These are phyloP conservation scores for Hanseniaspora vineae DNA, from an alignment of 805 yeast genomes.

Conservation along the genomic window DNA sequence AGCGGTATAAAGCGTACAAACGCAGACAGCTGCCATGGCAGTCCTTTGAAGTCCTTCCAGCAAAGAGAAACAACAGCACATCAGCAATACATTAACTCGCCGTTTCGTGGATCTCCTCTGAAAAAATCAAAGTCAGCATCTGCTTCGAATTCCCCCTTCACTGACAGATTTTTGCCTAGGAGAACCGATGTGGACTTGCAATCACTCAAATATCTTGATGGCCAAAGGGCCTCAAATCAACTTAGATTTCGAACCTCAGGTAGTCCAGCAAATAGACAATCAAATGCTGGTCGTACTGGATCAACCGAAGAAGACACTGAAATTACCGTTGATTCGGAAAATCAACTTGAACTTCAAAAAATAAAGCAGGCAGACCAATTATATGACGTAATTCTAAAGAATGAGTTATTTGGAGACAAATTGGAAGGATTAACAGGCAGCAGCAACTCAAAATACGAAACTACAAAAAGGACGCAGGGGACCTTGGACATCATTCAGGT, in stretches of 20 bases:
- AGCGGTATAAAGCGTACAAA: too few relatives aligned
- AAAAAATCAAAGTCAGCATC: neutral
- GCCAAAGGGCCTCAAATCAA: conserved; percentile 16
- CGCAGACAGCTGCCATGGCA: conserved; percentile 4
- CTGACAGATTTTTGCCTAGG: conserved; percentile 81
- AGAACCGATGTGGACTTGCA: conserved; percentile 78
- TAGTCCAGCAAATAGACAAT: too few relatives aligned
- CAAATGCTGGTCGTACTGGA: conserved; percentile 2
- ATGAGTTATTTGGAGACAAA: conserved; percentile 85
- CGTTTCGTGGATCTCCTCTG: too few relatives aligned
- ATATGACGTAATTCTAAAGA: conserved; percentile 71
- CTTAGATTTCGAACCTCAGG: conserved; percentile 5
- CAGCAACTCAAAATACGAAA: too few relatives aligned
- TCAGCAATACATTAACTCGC: too few relatives aligned
- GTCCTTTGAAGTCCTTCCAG: neutral
- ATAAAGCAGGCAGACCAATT: conserved; percentile 80
- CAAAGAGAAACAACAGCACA: neutral
- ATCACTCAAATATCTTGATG: conserved; percentile 27
- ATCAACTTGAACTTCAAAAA: conserved; percentile 53
- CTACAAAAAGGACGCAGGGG: too few relatives aligned
- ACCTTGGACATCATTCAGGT: too few relatives aligned
- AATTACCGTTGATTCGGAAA: conserved; percentile 24
- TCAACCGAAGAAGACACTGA: conserved; percentile 16
- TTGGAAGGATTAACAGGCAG: conserved; percentile 31
- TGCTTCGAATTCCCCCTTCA: conserved; percentile 29